These are phyloP conservation scores for Cladosporium sphaerospermum DNA, from an alignment of 2,329 filamentous ascomycete species.

Conservation along the genomic window DNA sequence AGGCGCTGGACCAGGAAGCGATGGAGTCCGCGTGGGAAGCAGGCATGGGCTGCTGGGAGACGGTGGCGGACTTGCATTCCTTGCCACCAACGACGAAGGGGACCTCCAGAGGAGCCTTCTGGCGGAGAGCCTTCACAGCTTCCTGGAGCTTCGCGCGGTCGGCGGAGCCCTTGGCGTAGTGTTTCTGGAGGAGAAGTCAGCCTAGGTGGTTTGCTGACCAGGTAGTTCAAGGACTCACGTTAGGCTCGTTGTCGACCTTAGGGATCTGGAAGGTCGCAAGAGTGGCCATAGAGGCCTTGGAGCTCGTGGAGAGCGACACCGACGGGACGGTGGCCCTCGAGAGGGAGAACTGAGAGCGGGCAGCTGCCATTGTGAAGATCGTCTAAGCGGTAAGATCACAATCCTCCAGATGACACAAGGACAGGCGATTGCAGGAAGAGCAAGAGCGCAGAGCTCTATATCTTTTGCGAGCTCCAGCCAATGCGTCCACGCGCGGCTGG, in stretches of 20 bases:
- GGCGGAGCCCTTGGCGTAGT: slow-evolving; percentile 76
- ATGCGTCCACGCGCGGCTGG: slow-evolving; percentile 6
- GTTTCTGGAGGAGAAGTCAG: slow-evolving; percentile 54
- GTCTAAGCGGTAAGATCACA: not conserved
- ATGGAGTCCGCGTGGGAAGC: slow-evolving; percentile 69
- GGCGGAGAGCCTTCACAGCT: slow-evolving; percentile 64
- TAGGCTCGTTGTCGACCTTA: slow-evolving; percentile 86
- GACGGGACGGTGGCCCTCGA: slow-evolving; percentile 7
- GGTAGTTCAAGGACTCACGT: slow-evolving; percentile 53
- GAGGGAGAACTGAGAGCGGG: slow-evolving; percentile 7
- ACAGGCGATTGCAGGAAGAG: not conserved
- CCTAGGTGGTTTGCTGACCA: slow-evolving; percentile 8
- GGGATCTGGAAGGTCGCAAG: slow-evolving; percentile 85
- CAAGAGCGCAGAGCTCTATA: not conserved
- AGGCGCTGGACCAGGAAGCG: slow-evolving; percentile 80
- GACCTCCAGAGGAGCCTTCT: slow-evolving; percentile 65
- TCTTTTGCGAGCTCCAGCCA: slow-evolving; percentile 11
- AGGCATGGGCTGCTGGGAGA: slow-evolving; percentile 72
- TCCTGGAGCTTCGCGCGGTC: slow-evolving; percentile 71
- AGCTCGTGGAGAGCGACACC: slow-evolving; percentile 4
- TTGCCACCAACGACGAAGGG: slow-evolving; percentile 80
- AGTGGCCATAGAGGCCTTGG: slow-evolving; percentile 39
- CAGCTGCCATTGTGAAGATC: slow-evolving; percentile 4
- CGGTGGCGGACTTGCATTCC: slow-evolving; percentile 50
- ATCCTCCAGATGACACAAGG: not conserved